These are phyloP conservation scores for Phoma sp. DNA, from an alignment of 2,329 filamentous ascomycete genomes.

Conservation along the genomic window DNA sequence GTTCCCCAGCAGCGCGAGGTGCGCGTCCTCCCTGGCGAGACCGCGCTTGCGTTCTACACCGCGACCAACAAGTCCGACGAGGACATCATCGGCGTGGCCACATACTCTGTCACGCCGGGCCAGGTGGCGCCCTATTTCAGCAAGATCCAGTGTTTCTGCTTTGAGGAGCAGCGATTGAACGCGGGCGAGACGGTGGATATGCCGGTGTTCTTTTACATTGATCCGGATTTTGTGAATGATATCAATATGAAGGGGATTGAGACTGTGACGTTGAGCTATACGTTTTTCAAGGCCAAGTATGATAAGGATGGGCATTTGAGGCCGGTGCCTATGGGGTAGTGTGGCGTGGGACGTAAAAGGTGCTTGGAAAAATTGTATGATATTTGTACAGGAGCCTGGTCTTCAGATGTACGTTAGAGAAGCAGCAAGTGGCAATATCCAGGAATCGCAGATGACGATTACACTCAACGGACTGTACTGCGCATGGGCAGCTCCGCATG, in stretches of 20 bases:
- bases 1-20: constrained; percentile 96
- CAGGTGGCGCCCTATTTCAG: constrained; percentile 98
- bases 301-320: constrained; percentile 77
- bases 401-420: not conserved
- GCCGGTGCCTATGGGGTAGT: constrained; percentile 54
- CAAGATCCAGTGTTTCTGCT: constrained; percentile 99
- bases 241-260: constrained; percentile 92
- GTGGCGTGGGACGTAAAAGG: not conserved
- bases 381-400: constrained; percentile 8
- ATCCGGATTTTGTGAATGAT: constrained; percentile 92
- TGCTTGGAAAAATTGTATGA: constrained; percentile 14
- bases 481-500: too few species aligned
- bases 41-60: constrained; percentile 95
- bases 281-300: constrained; percentile 94
- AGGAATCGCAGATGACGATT: too few species aligned
- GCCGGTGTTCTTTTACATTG: constrained; percentile 99
- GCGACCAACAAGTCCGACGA: constrained; percentile 88
- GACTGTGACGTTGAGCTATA: constrained; percentile 95
- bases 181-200: constrained; percentile 98
- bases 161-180: constrained; percentile 91
- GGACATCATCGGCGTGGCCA: constrained; percentile 97
- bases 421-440: not conserved
- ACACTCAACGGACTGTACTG: too few species aligned
- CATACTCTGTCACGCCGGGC: constrained; percentile 93
- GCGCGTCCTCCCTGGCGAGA: constrained; percentile 92